A percentile compares a stretch with the other conserved stretches of the same genome.
These are phyloP conservation scores for Trichoderma asperellum DNA, from an alignment of 2,329 filamentous ascomycete species.

Conservation along the genomic window DNA sequence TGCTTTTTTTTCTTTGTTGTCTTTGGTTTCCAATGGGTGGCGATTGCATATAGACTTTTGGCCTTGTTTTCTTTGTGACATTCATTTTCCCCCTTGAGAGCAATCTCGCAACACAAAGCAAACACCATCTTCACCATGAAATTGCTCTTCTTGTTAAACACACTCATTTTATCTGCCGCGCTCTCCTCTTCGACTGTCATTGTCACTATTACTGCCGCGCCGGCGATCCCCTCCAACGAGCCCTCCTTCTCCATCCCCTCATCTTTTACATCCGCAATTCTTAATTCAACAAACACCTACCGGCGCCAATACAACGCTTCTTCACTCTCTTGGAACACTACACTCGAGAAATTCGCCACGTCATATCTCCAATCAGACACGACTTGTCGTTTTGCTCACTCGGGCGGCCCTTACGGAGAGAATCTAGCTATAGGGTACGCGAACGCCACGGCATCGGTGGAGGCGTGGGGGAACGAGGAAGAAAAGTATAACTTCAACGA, in stretches of 20 bases:
- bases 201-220: constrained; percentile 42
- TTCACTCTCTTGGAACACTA: constrained; percentile 66
- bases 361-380: constrained; percentile 51
- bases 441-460: constrained; percentile 62
- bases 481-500: constrained; percentile 60
- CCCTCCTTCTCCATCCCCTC: constrained; percentile 39
- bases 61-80: not conserved
- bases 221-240: constrained; percentile 43
- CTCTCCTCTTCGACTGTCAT: constrained; percentile 21
- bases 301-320: constrained; percentile 64
- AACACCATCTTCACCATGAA: not conserved
- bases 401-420: constrained; percentile 69
- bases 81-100: not conserved
- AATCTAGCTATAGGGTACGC: constrained; percentile 72
- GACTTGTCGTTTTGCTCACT: constrained; percentile 58
- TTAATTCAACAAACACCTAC: constrained; percentile 70
- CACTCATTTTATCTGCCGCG: not conserved
- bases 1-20: not conserved
- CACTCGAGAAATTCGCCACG: constrained; percentile 59
- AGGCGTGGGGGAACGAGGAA: constrained; percentile 64
- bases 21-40: not conserved
- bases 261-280: constrained; percentile 57
- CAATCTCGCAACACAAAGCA: not conserved
- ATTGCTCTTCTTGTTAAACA: not conserved
- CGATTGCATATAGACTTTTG: not conserved